A percentile compares a stretch with the other conserved stretches of the same genome.
Conservation (phyloP, 495 filamentous ascomycete genomes). For the Diplogelasinospora grovesii region DNA sequence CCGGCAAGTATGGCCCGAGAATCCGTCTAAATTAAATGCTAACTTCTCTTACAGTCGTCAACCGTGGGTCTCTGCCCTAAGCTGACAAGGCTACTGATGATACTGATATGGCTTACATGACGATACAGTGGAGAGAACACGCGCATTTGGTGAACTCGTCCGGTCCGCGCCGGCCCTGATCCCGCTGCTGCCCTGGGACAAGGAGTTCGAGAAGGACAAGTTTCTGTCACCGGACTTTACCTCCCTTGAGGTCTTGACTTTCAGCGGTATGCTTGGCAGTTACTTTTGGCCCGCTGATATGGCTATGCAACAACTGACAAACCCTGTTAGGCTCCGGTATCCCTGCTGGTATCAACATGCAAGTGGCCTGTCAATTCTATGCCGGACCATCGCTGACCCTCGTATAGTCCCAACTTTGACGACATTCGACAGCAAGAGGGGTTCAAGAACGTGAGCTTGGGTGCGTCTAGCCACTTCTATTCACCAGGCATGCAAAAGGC, state of each 20-base stretch:
- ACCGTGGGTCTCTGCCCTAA: slow-evolving; percentile 20
- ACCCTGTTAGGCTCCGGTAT: slow-evolving; percentile 56
- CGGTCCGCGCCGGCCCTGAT: slow-evolving; percentile 75
- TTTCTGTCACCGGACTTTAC: slow-evolving; percentile 95
- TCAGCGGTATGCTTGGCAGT: slow-evolving; percentile 23
- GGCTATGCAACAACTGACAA: neutral
- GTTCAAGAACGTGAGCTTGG: slow-evolving; percentile 85
- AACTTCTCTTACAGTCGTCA: slow-evolving; percentile 41
- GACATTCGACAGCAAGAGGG: slow-evolving; percentile 86
- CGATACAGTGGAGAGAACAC: slow-evolving; percentile 80
- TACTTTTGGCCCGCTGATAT: neutral
- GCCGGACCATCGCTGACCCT: slow-evolving; percentile 44
- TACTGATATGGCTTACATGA: neutral
- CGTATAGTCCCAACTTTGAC: slow-evolving; percentile 71
- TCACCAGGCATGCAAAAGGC: too few species aligned
- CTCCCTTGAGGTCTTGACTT: slow-evolving; percentile 63
- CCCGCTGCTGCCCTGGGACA: slow-evolving; percentile 78
- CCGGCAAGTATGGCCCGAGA: slow-evolving; percentile 20
- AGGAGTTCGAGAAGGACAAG: slow-evolving; percentile 89
- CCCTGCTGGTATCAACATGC: slow-evolving; percentile 65
- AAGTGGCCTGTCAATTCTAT: slow-evolving; percentile 2
- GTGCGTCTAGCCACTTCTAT: slow-evolving; percentile 7
- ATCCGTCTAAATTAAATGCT: slow-evolving; percentile 1
- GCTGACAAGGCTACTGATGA: neutral
- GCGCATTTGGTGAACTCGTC: slow-evolving; percentile 82